Evolutionary conservation across 139 green algal genomes (phyloP).

Genomic region (Mesotaenium endlicherianum): DNA sequence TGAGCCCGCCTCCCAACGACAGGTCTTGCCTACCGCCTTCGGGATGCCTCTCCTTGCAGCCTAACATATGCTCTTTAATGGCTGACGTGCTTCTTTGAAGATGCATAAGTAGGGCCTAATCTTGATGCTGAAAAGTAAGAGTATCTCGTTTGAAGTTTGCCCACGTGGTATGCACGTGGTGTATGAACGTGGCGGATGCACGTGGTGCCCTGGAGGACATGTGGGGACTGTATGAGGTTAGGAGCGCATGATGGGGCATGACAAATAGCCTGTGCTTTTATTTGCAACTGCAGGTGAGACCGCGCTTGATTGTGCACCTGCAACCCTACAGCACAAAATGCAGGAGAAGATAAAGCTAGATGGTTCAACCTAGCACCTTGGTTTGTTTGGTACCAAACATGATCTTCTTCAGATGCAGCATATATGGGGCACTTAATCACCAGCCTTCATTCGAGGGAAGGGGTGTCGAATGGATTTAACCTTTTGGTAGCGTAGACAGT

Average conservation of each 20-base stretch:
- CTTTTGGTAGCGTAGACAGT: no score
- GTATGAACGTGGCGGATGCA: neutral
- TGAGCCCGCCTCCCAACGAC: neutral
- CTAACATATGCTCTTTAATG: neutral
- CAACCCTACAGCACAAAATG: neutral
- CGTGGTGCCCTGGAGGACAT: neutral
- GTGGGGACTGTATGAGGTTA: no score
- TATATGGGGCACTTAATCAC: no score
- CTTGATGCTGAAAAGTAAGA: neutral
- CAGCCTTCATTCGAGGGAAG: no score
- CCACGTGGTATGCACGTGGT: neutral
- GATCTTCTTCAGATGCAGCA: no score
- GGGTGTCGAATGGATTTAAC: no score
- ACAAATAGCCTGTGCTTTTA: neutral
- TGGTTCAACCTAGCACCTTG: no score
- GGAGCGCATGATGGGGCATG: neutral
- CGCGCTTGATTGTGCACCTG: slow-evolving; percentile 1
- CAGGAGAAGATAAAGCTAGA: no score
- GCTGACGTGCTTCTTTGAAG: neutral
- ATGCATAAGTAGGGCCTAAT: neutral
- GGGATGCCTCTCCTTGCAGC: neutral
- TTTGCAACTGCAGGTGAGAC: slow-evolving; percentile 11
- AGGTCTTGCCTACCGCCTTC: no score
- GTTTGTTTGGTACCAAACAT: no score
- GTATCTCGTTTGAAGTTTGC: neutral